A percentile compares a stretch with the other conserved stretches of the same genome.
phyloP scores from a whole-genome alignment of 345 rosid species.

The Litchi chinensis region DNA sequence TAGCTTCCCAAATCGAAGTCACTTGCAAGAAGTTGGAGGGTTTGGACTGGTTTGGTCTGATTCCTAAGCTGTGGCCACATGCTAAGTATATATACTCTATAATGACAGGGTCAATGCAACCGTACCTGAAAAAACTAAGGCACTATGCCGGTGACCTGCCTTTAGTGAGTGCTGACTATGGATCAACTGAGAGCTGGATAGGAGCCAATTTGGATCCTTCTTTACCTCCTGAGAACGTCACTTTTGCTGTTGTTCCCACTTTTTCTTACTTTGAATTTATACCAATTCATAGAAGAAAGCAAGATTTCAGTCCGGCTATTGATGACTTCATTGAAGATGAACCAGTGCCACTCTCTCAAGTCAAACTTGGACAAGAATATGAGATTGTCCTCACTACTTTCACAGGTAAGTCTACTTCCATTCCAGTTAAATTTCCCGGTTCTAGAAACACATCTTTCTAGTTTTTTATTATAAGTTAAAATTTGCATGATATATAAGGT shows the following conservation, averaged over 20 bases:
- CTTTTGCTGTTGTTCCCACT: constrained; percentile 82
- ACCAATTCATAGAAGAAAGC: constrained; percentile 61
- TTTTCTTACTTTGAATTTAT: constrained; percentile 92
- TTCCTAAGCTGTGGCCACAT: constrained; percentile 82
- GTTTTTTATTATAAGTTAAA: neutral
- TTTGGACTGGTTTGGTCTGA: constrained; percentile 56
- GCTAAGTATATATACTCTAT: constrained; percentile 88
- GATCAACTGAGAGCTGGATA: constrained; percentile 96
- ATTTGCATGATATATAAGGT: neutral
- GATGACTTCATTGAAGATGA: constrained; percentile 78
- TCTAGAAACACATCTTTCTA: neutral
- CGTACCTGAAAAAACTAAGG: constrained; percentile 68
- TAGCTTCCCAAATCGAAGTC: constrained; percentile 52
- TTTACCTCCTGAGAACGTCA: constrained; percentile 68
- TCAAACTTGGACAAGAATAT: constrained; percentile 73
- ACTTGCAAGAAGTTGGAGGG: constrained; percentile 49
- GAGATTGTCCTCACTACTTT: constrained; percentile 94
- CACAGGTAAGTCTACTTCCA: constrained; percentile 57
- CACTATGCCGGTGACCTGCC: constrained; percentile 74
- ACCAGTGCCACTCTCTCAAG: constrained; percentile 76
- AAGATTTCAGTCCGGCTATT: constrained; percentile 25
- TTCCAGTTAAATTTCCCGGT: neutral
- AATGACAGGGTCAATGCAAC: constrained; percentile 96
- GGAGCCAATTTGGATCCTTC: constrained; percentile 86
- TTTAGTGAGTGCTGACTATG: constrained; percentile 85